Evolutionary conservation across 257 asterid species (phyloP).

Genomic region (Salvia hispanica): DNA sequence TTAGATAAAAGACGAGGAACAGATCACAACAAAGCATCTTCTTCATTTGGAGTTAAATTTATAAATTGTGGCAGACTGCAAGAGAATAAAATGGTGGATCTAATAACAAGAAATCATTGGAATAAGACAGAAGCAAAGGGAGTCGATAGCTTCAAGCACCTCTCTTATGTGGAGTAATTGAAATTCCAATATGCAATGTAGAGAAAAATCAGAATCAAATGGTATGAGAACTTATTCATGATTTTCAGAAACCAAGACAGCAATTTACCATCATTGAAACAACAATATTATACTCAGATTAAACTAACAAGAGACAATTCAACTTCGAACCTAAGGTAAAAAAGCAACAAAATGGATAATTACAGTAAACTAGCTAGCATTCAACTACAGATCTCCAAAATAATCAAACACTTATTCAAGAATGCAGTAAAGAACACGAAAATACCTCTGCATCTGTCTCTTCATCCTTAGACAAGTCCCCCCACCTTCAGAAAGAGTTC

Average conservation of each 20-base stretch:
- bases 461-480: neutral
- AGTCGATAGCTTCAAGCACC: neutral
- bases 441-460: slow-evolving; percentile 39
- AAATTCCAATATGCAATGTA: neutral
- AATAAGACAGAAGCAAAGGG: neutral
- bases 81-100: neutral
- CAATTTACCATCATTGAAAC: slow-evolving; percentile 2
- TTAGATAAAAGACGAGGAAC: neutral
- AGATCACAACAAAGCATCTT: slow-evolving; percentile 3
- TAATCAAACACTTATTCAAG: neutral
- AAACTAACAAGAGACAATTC: neutral
- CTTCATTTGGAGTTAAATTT: too few relatives aligned
- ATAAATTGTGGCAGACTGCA: neutral
- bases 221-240: slow-evolving; percentile 4
- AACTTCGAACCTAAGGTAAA: neutral
- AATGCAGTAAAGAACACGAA: neutral
- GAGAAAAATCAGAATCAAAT: slow-evolving; percentile 6
- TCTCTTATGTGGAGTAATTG: neutral
- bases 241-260: slow-evolving; percentile 13
- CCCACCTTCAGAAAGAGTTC: slow-evolving; percentile 68
- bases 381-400: slow-evolving; percentile 18
- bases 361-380: neutral
- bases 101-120: neutral
- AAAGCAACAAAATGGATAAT: neutral
- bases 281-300: neutral